These are phyloP conservation scores for Toxoplasma gondii DNA, from an alignment of 169 alveolate genomes.

Conservation along the genomic window DNA sequence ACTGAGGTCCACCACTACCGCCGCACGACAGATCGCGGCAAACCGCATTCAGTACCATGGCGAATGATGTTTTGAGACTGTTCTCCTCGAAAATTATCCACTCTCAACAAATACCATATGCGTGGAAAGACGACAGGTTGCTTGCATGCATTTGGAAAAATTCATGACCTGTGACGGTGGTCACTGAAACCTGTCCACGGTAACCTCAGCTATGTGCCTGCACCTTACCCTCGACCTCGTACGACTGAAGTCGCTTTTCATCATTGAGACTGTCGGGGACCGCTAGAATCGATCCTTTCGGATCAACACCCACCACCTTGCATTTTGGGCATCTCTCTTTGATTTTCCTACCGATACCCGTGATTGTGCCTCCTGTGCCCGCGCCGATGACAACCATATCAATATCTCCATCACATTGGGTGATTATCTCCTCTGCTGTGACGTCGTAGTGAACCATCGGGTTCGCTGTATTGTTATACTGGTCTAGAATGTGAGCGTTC, in stretches of 20 bases:
- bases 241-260: slow-evolving; percentile 29
- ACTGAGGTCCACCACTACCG: too few relatives aligned
- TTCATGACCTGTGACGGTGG: too few relatives aligned
- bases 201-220: not conserved
- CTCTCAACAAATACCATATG: too few relatives aligned
- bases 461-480: slow-evolving; percentile 90
- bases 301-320: slow-evolving; percentile 91
- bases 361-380: slow-evolving; percentile 95
- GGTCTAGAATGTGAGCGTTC: slow-evolving; percentile 86
- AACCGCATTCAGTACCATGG: too few relatives aligned
- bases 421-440: slow-evolving; percentile 92
- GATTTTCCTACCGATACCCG: slow-evolving; percentile 91
- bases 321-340: slow-evolving; percentile 83
- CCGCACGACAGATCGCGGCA: too few relatives aligned
- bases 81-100: too few relatives aligned
- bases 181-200: not conserved
- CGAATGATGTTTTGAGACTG: too few relatives aligned
- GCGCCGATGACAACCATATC: slow-evolving; percentile 83
- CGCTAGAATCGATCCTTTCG: slow-evolving; percentile 81
- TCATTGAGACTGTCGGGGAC: slow-evolving; percentile 47
- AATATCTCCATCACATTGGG: slow-evolving; percentile 86
- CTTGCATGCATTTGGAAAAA: too few relatives aligned
- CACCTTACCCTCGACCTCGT: slow-evolving; percentile 51
- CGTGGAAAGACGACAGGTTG: too few relatives aligned
- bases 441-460: slow-evolving; percentile 93